phyloP scores from a whole-genome alignment of 2,329 filamentous ascomycete genomes.

The Fusarium proliferatum region DNA sequence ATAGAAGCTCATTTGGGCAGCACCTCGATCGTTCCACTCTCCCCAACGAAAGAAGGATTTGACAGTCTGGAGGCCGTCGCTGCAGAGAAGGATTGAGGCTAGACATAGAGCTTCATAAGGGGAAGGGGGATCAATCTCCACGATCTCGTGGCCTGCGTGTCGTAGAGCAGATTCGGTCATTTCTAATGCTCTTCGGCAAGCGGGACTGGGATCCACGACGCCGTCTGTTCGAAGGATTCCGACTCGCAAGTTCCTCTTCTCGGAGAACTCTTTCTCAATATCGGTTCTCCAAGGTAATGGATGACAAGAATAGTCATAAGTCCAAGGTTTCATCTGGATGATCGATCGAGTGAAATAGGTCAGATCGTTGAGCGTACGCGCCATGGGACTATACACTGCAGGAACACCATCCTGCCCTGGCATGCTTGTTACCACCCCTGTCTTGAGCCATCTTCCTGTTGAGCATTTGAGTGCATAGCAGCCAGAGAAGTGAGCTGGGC shows the following conservation, averaged over 20 bases:
- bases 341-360: constrained; percentile 84
- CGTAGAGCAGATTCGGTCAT: constrained; percentile 76
- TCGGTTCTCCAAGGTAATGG: constrained; percentile 82
- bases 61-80: constrained; percentile 85
- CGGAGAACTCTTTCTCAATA: constrained; percentile 66
- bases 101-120: constrained; percentile 81
- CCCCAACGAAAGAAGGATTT: constrained; percentile 79
- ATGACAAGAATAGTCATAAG: constrained; percentile 86
- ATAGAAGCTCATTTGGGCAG: constrained; percentile 77
- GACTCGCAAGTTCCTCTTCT: constrained; percentile 58
- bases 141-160: constrained; percentile 79
- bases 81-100: constrained; percentile 82
- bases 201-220: constrained; percentile 87
- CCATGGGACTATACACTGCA: constrained; percentile 92
- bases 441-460: constrained; percentile 90
- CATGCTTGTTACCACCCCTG: constrained; percentile 87
- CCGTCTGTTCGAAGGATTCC: constrained; percentile 83
- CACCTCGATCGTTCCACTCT: constrained; percentile 84
- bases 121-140: constrained; percentile 70
- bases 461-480: constrained; percentile 90
- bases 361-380: constrained; percentile 83
- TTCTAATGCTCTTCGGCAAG: constrained; percentile 80
- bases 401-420: constrained; percentile 90
- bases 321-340: constrained; percentile 87
- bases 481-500: constrained; percentile 88